Base-by-base conservation (phyloP, 2,329 filamentous ascomycete species). In the Ascochyta lentis region DNA sequence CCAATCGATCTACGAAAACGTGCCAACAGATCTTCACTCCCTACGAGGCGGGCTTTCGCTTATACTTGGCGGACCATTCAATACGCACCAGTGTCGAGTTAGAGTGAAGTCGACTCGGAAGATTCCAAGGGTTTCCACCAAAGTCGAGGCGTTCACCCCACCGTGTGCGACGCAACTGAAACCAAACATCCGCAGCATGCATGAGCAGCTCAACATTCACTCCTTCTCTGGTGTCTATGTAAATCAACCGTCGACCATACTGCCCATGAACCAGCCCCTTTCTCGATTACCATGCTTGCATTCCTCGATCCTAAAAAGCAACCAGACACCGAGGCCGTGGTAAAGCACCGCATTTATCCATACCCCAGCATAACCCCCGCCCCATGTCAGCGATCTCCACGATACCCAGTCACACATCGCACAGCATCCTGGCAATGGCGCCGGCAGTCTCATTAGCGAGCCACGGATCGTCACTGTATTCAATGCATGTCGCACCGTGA, bases 91-190 rank as follows among this genome's bases (percentile, higher is more conserved):
- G 16, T 23, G 29, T 19, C 15, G 10, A 15, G 19, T 26, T 16
- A 31, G 37, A 22, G 37, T 12, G 16, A 16, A 43, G 24, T 27
- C n/a, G 27, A 29, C 29, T 41, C 26, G 46, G 46, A 23, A n/a
- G 19, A 33, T 40, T 13, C n/a, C 19, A n/a, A 42, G 53, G n/a
- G 47, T 39, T 22, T 39, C 24, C 22, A 27, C 41, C 15, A 29
- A 23, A 47, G 42, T 26, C 47, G 38, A 51, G 47, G 53, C 31
- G 38, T 16, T 47, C 47, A 13, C 47, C 31, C 42, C 47, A 47
- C 26, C 38, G 7, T 10, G 47, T 51, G 53, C 38, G 51, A 56
- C 53, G 26, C 47, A 31, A 47, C 37, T 56, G 53, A 56, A 56
- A 56, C 53, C 42, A 47, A 47, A 56, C 42, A 56, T 22, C 31